Evolutionary conservation across 768 basidiomycete genomes (phyloP).

Genomic region (Tubosaeta sp.): DNA sequence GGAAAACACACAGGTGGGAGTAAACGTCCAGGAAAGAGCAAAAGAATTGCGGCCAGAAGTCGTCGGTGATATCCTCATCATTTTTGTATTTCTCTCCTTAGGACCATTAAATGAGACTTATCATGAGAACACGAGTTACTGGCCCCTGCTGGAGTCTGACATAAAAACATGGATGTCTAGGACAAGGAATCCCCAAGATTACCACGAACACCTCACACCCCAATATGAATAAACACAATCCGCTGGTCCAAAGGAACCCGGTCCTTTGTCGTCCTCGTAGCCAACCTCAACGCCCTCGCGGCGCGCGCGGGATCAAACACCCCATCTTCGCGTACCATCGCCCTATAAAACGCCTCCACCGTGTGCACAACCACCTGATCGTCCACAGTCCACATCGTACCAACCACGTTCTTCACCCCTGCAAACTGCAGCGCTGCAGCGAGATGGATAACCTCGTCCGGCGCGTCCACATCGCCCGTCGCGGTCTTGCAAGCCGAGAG

Average conservation of each 20-base stretch:
- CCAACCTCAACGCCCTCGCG: background rate
- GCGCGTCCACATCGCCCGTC: background rate
- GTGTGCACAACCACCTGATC: background rate
- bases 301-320: background rate
- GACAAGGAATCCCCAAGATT: too few relatives aligned
- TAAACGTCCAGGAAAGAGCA: constrained; percentile 59
- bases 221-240: background rate
- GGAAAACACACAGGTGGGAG: constrained; percentile 30
- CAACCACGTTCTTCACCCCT: background rate
- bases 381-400: background rate
- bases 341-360: background rate
- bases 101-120: too few relatives aligned
- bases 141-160: too few relatives aligned
- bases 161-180: too few relatives aligned
- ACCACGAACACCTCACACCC: too few relatives aligned
- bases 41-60: constrained; percentile 42
- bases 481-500: background rate
- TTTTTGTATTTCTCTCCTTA: background rate
- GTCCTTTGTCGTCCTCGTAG: background rate
- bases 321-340: background rate
- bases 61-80: constrained; percentile 19
- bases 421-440: background rate
- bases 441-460: background rate
- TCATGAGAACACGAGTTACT: too few relatives aligned
- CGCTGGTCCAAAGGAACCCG: background rate